Conservation (phyloP, 345 rosid genomes). For the Lepidium aucheri region DNA sequence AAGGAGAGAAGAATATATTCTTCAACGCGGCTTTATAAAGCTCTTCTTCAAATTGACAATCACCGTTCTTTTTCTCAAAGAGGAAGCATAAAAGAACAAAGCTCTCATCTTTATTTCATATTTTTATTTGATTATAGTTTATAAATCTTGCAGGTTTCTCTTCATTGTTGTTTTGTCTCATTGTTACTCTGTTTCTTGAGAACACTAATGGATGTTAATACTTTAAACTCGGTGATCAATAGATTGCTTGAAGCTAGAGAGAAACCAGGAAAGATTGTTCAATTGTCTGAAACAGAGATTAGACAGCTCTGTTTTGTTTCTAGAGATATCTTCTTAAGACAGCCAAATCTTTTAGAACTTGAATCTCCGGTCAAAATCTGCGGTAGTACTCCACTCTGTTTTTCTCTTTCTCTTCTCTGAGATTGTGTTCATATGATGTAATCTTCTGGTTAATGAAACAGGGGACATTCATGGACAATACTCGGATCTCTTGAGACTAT, state of each 20-base stretch:
- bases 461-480: constrained; percentile 95
- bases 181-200: constrained; percentile 1
- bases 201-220: constrained; percentile 37
- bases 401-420: background rate
- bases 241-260: constrained; percentile 63
- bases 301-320: constrained; percentile 63
- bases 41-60: constrained; percentile 8
- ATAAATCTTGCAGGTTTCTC: background rate
- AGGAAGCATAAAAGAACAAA: constrained; percentile 16
- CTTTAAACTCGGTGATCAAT: constrained; percentile 54
- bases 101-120: background rate
- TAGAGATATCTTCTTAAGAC: constrained; percentile 55
- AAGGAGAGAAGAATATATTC: constrained; percentile 25
- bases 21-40: constrained; percentile 21
- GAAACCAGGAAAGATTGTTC: constrained; percentile 63
- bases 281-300: constrained; percentile 63
- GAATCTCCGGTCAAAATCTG: constrained; percentile 82
- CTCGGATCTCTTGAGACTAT: constrained; percentile 79
- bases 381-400: constrained; percentile 32
- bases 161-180: background rate
- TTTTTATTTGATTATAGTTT: background rate
- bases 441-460: constrained; percentile 17
- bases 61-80: constrained; percentile 25
- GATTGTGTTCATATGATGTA: constrained; percentile 12
- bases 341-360: constrained; percentile 71